Percentiles rank a stretch among this genome's conserved stretches.
Evolutionary conservation across 371 early-diverging fungal genomes (phyloP).

Genomic region (Saksenaea vasiformis): DNA sequence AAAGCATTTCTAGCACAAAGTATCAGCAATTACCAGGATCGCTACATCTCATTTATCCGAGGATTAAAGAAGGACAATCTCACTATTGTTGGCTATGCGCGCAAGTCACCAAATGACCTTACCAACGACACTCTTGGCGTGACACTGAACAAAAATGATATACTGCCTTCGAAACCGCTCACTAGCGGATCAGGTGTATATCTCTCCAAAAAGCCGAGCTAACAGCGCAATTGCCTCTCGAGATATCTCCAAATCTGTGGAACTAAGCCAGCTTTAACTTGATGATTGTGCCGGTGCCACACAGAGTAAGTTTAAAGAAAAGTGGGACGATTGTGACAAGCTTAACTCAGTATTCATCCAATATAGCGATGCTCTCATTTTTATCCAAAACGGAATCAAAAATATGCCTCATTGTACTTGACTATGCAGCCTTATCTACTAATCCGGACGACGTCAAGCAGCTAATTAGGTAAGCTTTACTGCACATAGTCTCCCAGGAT

Average conservation of each 20-base stretch:
- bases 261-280: constrained; percentile 3
- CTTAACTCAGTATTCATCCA: no score
- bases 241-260: neutral
- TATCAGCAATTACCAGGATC: constrained; percentile 6
- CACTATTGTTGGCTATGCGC: constrained; percentile 2
- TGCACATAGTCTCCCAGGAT: neutral
- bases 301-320: neutral
- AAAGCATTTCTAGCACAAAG: constrained; percentile 4
- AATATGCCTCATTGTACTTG: neutral
- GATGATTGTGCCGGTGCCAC: constrained; percentile 1
- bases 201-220: constrained; percentile 4
- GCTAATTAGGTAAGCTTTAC: neutral
- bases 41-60: constrained; percentile 1
- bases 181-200: constrained; percentile 3
- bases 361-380: no score
- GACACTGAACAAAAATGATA: constrained; percentile 5
- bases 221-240: constrained; percentile 3
- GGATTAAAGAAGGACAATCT: neutral
- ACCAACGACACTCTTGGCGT: constrained; percentile 2
- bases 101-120: constrained; percentile 1
- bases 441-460: neutral
- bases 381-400: neutral
- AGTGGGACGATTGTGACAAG: no score
- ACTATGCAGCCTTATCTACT: neutral
- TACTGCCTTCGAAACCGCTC: constrained; percentile 3